Evolutionary conservation across 73 alveolate genomes (phyloP), one percentile per base, ranked within the genome.

Genomic region (Blepharisma stoltei): DNA sequence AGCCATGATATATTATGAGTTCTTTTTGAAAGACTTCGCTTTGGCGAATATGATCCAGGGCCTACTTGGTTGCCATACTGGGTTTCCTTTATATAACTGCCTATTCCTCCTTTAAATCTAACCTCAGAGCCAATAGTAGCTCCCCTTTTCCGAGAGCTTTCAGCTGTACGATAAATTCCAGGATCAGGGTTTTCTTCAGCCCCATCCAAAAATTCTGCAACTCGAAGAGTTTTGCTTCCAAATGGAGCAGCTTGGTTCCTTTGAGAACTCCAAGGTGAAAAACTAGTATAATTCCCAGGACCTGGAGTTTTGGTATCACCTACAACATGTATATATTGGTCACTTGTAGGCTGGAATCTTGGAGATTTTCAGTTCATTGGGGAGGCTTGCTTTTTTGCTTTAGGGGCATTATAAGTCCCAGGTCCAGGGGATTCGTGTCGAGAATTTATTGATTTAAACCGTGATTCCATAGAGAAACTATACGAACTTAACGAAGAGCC

Each of bases 1-100:
- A 32, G 41, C 73, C 73, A 60, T 60, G 73, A 60, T 18, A 60
- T 60, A 38, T 60, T 60, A 25, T 60, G 45, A 60, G 73, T 60
- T 25, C 73, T 14, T 25, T 60, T 60, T n/a, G 23, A n/a, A 14
- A 60, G 14, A 20, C 46, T 14, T 14, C 18, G 0, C 23, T 60
- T 60, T 60, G 14, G 48, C 0, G 14, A 14, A 25, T 60, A 60
- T 14, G 49, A 20, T 18, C 73, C 73, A 20, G 73, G 73, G 45
- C 73, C 73, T 2, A 60, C 45, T 8, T 14, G 14, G 18, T 60
- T 38, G 3, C 73, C 73, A 60, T 25, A 14, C 46, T 11, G 46
- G 5, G 18, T 25, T 20, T 11, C 18, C 5, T 60, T n/a, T 8
- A 60, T 60, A 25, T 60, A 60, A 47, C 48, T 18, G 6, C 73